Conservation (phyloP, 768 basidiomycete genomes). For the Collybia sp. region DNA sequence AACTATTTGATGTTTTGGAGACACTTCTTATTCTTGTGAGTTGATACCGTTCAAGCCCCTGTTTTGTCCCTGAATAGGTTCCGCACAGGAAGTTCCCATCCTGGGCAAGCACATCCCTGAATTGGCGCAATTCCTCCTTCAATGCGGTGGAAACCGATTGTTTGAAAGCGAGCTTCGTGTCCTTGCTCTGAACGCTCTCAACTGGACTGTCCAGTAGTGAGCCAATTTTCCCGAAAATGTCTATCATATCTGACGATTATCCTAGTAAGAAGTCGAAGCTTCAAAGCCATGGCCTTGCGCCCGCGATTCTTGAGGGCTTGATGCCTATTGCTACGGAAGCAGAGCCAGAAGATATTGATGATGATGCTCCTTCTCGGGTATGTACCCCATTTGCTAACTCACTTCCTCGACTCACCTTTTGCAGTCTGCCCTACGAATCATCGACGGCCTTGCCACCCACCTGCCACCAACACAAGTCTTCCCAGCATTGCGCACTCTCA, state of each 20-base stretch:
- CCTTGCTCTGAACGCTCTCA: constrained; percentile 87
- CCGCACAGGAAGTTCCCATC: constrained; percentile 82
- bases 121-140: constrained; percentile 84
- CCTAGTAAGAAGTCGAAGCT: constrained; percentile 93
- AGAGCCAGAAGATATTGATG: constrained; percentile 91
- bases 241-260: constrained; percentile 6
- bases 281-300: constrained; percentile 79
- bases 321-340: constrained; percentile 94
- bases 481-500: constrained; percentile 80
- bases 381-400: constrained; percentile 17
- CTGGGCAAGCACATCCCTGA: constrained; percentile 85
- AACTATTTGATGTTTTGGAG: constrained; percentile 94
- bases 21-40: constrained; percentile 87
- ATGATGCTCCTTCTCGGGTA: constrained; percentile 89
- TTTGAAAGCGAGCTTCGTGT: constrained; percentile 81
- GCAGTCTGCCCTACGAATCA: constrained; percentile 89
- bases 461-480: constrained; percentile 95
- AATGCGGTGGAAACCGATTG: constrained; percentile 71
- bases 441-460: constrained; percentile 88
- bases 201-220: constrained; percentile 96
- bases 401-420: neutral
- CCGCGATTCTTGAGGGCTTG: constrained; percentile 82
- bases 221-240: constrained; percentile 16
- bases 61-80: constrained; percentile 6
- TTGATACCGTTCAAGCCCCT: constrained; percentile 2